Conservation (phyloP, 306 rosid genomes). For the Malus asiatica region DNA sequence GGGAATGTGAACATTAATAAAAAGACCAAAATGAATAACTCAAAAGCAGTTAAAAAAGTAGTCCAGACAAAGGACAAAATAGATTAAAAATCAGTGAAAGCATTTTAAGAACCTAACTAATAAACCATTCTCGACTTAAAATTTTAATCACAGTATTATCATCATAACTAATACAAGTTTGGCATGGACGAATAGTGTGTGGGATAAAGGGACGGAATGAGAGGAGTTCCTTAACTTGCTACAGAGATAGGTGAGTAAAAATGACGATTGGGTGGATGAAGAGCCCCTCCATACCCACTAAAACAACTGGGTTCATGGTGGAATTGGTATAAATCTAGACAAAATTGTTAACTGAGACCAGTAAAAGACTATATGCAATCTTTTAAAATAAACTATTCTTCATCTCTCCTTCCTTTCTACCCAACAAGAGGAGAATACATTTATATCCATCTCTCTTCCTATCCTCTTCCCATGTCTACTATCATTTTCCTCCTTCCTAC, state of each 20-base stretch:
- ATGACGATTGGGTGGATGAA: neutral
- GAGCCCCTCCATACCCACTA: neutral
- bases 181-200: neutral
- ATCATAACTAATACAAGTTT: neutral
- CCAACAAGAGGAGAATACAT: neutral
- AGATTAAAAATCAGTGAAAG: neutral
- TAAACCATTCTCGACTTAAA: neutral
- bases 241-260: neutral
- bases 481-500: neutral
- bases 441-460: neutral
- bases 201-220: neutral
- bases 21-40: neutral
- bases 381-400: neutral
- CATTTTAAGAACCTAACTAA: neutral
- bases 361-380: neutral
- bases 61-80: conserved; percentile 2
- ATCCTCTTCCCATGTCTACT: neutral
- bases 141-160: neutral
- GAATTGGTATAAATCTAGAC: neutral
- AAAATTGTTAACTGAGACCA: neutral
- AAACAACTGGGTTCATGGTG: neutral
- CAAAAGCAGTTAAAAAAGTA: neutral
- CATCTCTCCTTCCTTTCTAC: neutral
- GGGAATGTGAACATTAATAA: neutral
- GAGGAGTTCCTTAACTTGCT: neutral